phyloP scores from a whole-genome alignment of 345 rosid genomes.

The Eucalyptus regnans region DNA sequence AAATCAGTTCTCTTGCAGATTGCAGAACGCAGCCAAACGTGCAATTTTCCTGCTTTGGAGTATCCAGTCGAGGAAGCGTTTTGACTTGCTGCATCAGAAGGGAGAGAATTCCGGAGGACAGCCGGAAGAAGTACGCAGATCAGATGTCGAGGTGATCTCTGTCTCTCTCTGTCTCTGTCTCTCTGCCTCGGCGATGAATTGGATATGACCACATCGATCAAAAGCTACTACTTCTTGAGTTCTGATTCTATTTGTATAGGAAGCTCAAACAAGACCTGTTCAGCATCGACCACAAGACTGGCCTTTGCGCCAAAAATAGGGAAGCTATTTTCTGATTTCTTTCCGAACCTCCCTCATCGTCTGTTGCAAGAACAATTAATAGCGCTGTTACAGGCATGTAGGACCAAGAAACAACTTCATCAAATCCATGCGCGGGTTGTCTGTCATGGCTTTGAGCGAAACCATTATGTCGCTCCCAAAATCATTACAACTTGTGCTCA shows the following conservation, averaged over 20 bases:
- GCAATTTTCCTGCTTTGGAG: not conserved
- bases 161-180: not conserved
- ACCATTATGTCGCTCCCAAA: slow-evolving; percentile 35
- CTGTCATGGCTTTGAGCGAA: slow-evolving; percentile 22
- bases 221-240: not conserved
- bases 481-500: slow-evolving; percentile 6
- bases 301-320: not conserved
- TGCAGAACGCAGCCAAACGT: not conserved
- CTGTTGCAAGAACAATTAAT: slow-evolving; percentile 34
- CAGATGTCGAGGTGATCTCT: not conserved
- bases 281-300: not conserved
- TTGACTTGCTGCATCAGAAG: not conserved
- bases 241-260: not conserved
- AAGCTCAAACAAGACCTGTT: not conserved
- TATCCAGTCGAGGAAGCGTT: not conserved
- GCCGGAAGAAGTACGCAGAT: not conserved
- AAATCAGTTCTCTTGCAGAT: not conserved
- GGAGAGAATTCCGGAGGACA: not conserved
- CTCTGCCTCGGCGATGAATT: not conserved
- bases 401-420: slow-evolving; percentile 36
- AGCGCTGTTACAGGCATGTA: slow-evolving; percentile 48
- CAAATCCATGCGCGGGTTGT: slow-evolving; percentile 45
- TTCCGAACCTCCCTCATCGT: not conserved
- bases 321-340: not conserved
- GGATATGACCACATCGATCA: not conserved